A percentile compares a stretch with the other conserved stretches of the same genome.
Evolutionary conservation across 1,139 yeast species (phyloP).

Genomic region (Diutina neorugosa): DNA sequence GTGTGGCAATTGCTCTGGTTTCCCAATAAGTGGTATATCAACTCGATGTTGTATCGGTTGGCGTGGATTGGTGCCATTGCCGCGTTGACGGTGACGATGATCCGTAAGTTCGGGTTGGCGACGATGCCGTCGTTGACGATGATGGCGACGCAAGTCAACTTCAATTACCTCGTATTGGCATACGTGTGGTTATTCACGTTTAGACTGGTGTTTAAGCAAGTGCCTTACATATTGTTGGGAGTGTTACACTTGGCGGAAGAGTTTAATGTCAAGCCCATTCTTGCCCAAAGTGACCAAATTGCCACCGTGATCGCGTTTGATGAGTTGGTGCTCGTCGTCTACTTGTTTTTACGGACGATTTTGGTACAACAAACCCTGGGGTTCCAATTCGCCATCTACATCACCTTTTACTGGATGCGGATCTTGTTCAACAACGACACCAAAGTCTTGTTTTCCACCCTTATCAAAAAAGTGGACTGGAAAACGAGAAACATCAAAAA

Average conservation of each 20-base stretch:
- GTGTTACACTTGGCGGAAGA: constrained; percentile 38
- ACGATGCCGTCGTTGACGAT: constrained; percentile 45
- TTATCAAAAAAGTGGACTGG: constrained; percentile 33
- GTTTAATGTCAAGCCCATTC: constrained; percentile 29
- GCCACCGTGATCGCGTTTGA: constrained; percentile 46
- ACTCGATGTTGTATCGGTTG: constrained; percentile 38
- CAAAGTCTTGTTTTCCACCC: constrained; percentile 26
- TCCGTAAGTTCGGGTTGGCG: constrained; percentile 44
- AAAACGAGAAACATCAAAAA: constrained; percentile 29
- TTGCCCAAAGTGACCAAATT: constrained; percentile 25
- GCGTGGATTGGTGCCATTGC: constrained; percentile 43
- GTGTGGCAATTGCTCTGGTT: constrained; percentile 36
- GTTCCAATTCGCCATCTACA: constrained; percentile 44
- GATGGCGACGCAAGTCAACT: constrained; percentile 54
- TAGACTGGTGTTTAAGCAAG: constrained; percentile 49
- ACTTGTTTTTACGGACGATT: constrained; percentile 46
- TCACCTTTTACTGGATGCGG: constrained; percentile 59
- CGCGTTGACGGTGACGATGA: constrained; percentile 42
- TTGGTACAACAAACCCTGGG: constrained; percentile 59
- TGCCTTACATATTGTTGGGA: constrained; percentile 49
- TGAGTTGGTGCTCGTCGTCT: constrained; percentile 42
- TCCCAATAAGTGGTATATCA: constrained; percentile 29
- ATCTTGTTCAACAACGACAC: constrained; percentile 42
- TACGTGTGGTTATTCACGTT: constrained; percentile 51
- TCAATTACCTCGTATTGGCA: constrained; percentile 48